A percentile compares a stretch with the other conserved stretches of the same genome.
phyloP scores from a whole-genome alignment of 2,329 filamentous ascomycete species.

The Arthrobotrys conoides region DNA sequence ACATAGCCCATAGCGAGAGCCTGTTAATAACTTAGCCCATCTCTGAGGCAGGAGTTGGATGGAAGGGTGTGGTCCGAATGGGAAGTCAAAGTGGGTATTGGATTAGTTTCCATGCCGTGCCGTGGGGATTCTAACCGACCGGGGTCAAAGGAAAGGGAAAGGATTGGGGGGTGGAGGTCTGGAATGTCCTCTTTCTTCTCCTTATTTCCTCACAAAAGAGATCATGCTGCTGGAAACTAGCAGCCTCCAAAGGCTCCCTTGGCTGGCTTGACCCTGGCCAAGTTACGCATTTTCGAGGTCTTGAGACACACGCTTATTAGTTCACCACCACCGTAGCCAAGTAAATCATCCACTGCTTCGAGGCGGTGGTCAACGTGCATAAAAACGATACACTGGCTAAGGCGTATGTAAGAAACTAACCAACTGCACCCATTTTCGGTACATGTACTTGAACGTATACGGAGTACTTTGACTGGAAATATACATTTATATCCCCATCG shows the following conservation, averaged over 20 bases:
- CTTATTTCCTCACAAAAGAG: conserved; percentile 56
- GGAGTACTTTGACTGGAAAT: not conserved
- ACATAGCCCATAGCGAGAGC: conserved; percentile 24
- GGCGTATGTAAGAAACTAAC: conserved; percentile 38
- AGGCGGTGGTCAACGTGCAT: conserved; percentile 58
- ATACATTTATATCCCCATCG: conserved; percentile 31
- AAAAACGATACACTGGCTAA: conserved; percentile 25
- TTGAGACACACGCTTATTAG: conserved; percentile 40
- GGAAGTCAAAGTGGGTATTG: conserved; percentile 55
- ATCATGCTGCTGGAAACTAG: conserved; percentile 30
- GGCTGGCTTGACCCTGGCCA: conserved; percentile 28
- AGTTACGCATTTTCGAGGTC: conserved; percentile 59
- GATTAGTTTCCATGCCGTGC: conserved; percentile 61
- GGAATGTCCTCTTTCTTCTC: conserved; percentile 57
- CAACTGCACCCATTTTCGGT: conserved; percentile 33
- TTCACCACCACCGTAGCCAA: conserved; percentile 32
- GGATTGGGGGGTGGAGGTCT: conserved; percentile 44
- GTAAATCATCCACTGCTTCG: conserved; percentile 30
- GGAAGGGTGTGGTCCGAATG: conserved; percentile 51
- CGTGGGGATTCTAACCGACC: conserved; percentile 60
- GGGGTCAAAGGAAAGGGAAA: conserved; percentile 21
- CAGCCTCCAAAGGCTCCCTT: conserved; percentile 22
- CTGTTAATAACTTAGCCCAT: conserved; percentile 45
- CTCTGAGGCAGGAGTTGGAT: conserved; percentile 55
- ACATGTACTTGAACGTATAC: conserved; percentile 10